These are phyloP conservation scores for Trichoderma reesei DNA, from an alignment of 495 filamentous ascomycete species.

Conservation along the genomic window DNA sequence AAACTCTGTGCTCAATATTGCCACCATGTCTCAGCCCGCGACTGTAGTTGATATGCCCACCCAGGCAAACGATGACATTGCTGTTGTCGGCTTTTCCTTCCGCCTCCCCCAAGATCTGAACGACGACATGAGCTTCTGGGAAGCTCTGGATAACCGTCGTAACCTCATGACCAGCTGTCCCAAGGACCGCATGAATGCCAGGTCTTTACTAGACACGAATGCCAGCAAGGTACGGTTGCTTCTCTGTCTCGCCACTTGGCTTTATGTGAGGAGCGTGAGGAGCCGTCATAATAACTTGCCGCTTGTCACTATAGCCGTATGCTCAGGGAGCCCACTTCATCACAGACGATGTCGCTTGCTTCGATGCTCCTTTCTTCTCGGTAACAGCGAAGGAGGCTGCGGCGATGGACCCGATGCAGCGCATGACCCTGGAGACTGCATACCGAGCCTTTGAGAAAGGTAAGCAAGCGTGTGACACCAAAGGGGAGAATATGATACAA, in stretches of 20 bases:
- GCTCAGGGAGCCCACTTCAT: constrained; percentile 24
- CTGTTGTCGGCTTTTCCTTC: constrained; percentile 30
- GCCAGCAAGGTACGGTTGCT: constrained; percentile 8
- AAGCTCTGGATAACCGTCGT: constrained; percentile 22
- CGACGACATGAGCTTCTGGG: constrained; percentile 25
- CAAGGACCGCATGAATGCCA: constrained; percentile 18
- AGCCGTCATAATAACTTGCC: neutral
- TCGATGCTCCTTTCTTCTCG: constrained; percentile 48
- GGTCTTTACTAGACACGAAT: constrained; percentile 17
- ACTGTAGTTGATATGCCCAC: neutral
- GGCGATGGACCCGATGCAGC: constrained; percentile 24
- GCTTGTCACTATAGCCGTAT: neutral
- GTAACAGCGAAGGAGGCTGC: constrained; percentile 44
- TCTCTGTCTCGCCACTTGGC: neutral
- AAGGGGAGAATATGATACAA: neutral
- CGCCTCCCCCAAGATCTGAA: constrained; percentile 27
- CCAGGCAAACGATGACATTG: constrained; percentile 16
- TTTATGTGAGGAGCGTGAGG: neutral
- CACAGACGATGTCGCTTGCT: constrained; percentile 34
- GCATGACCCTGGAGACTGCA: constrained; percentile 37
- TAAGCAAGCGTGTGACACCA: neutral
- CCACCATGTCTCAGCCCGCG: neutral
- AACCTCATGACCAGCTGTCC: constrained; percentile 30
- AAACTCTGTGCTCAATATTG: neutral
- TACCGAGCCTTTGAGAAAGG: constrained; percentile 45